phyloP scores from a whole-genome alignment of 176 grass and related monocot species.

The Dendrocalamus sinicus region DNA sequence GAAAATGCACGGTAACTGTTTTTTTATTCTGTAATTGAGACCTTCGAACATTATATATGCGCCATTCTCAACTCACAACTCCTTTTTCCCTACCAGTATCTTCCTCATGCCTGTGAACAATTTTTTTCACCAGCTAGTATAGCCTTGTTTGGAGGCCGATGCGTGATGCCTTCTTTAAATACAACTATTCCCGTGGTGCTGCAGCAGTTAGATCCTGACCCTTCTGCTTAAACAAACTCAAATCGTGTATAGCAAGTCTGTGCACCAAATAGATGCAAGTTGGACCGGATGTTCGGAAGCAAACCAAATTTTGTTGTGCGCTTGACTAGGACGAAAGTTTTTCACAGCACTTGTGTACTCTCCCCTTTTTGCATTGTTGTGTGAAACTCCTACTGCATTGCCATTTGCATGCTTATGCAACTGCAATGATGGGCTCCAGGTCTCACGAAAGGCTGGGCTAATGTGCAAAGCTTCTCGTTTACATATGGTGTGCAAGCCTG shows the following conservation, averaged over 20 bases:
- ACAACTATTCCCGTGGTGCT: not conserved
- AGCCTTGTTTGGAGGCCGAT: not conserved
- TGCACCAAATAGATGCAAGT: not conserved
- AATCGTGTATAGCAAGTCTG: conserved; percentile 10
- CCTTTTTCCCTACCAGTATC: not conserved
- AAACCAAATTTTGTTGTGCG: not conserved
- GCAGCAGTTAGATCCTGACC: not conserved
- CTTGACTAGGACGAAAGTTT: not conserved
- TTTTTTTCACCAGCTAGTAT: not conserved
- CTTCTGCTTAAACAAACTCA: conserved; percentile 1
- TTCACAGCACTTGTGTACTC: not conserved
- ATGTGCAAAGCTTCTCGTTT: no score
- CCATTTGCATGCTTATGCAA: not conserved
- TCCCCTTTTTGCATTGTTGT: not conserved
- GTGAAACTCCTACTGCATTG: no score
- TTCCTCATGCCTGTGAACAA: not conserved
- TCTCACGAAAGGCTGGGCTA: not conserved
- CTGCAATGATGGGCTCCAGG: not conserved
- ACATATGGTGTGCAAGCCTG: not conserved
- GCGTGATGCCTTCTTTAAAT: no score
- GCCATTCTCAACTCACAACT: not conserved
- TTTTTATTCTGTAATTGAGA: not conserved
- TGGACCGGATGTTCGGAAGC: not conserved
- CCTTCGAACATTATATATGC: not conserved
- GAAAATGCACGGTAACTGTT: conserved; percentile 23